Conservation (phyloP, 257 asterid species). For the Verbascum thapsus region DNA sequence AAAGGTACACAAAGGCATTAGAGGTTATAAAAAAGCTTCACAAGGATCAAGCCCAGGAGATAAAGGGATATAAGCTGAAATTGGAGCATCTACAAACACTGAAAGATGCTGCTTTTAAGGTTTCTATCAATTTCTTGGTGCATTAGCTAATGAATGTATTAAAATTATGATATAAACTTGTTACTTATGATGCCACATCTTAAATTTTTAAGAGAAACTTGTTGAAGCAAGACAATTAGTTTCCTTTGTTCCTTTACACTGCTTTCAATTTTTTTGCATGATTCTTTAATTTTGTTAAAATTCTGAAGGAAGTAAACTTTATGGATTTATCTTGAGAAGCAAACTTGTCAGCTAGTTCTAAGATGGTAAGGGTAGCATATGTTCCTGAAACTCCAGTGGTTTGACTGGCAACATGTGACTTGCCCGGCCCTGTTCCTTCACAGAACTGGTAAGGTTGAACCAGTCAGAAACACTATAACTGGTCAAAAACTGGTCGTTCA, state of each 20-base stretch:
- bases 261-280: background rate
- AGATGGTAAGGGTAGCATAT: background rate
- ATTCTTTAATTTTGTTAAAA: conserved; percentile 11
- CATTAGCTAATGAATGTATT: conserved; percentile 17
- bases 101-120: conserved; percentile 96
- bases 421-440: background rate
- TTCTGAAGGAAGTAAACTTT: conserved; percentile 6
- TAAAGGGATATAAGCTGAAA: conserved; percentile 83
- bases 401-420: background rate
- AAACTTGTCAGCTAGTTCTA: conserved; percentile 4
- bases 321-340: background rate
- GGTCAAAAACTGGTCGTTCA: background rate
- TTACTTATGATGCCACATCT: conserved; percentile 2
- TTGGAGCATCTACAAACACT: conserved; percentile 89
- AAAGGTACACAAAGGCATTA: conserved; percentile 94
- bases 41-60: conserved; percentile 95
- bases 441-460: background rate
- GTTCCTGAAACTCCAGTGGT: background rate
- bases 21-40: conserved; percentile 98
- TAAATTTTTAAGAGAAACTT: conserved; percentile 17
- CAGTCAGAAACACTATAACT: background rate
- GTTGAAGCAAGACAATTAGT: background rate
- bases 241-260: background rate
- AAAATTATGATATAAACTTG: conserved; percentile 17
- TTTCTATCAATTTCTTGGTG: conserved; percentile 30